phyloP scores from a whole-genome alignment of 495 filamentous ascomycete species.

The Penicillium atrosanguineum region DNA sequence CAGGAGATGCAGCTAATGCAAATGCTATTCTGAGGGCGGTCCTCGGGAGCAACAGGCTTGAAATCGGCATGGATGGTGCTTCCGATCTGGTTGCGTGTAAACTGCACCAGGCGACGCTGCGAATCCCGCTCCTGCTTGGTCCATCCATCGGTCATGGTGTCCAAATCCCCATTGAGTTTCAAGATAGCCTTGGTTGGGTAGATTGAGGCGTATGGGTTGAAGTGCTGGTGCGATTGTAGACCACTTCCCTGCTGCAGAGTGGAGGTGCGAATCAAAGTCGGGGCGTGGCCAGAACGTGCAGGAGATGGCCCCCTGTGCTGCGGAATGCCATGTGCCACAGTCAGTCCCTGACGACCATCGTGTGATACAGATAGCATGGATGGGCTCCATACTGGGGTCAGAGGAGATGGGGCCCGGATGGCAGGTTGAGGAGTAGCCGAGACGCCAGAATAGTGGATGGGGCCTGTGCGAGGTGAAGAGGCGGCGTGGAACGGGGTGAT shows the following conservation, averaged over 20 bases:
- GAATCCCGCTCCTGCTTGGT: slow-evolving; percentile 71
- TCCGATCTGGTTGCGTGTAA: slow-evolving; percentile 73
- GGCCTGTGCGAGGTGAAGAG: slow-evolving; percentile 29
- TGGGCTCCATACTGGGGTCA: slow-evolving; percentile 46
- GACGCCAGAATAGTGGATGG: slow-evolving; percentile 29
- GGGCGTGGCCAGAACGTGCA: slow-evolving; percentile 48
- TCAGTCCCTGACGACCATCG: slow-evolving; percentile 29
- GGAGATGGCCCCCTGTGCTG: slow-evolving; percentile 42
- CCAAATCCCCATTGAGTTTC: slow-evolving; percentile 80
- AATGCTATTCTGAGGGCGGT: slow-evolving; percentile 67
- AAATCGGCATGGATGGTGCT: slow-evolving; percentile 72
- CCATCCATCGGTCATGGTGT: slow-evolving; percentile 78
- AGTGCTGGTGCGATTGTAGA: slow-evolving; percentile 45
- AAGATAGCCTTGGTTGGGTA: slow-evolving; percentile 86
- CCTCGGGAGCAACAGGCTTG: slow-evolving; percentile 64
- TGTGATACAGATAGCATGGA: slow-evolving; percentile 33
- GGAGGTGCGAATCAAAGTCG: slow-evolving; percentile 78
- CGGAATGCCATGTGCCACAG: slow-evolving; percentile 30
- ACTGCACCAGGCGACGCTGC: slow-evolving; percentile 80
- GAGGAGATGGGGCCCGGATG: slow-evolving; percentile 41
- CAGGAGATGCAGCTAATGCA: slow-evolving; percentile 92
- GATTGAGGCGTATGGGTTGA: slow-evolving; percentile 73
- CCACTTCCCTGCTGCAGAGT: slow-evolving; percentile 61
- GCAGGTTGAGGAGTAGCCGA: slow-evolving; percentile 34
- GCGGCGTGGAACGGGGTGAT: slow-evolving; percentile 28